Percentiles rank a stretch among this genome's conserved stretches.
Conservation (phyloP, 352 stramenopile genomes). For the Globisporangium barbulae region DNA sequence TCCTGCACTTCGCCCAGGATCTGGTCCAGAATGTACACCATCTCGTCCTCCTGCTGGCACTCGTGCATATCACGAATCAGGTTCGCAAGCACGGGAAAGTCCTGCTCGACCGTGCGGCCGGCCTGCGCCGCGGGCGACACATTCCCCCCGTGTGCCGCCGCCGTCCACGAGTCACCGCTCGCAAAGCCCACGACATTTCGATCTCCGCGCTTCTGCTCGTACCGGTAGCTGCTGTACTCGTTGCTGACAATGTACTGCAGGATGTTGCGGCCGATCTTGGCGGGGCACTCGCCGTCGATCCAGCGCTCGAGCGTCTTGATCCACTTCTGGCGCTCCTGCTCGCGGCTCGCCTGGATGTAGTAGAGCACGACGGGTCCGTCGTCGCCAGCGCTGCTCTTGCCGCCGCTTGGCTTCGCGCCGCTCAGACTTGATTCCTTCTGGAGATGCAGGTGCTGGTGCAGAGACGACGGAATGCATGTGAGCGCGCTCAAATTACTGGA, state of each 20-base stretch:
- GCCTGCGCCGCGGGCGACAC: constrained; percentile 50
- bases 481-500: constrained; percentile 23
- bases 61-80: constrained; percentile 77
- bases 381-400: constrained; percentile 18
- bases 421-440: constrained; percentile 58
- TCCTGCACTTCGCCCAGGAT: constrained; percentile 75
- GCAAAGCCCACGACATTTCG: constrained; percentile 13
- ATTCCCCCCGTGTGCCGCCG: neutral
- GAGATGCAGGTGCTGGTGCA: constrained; percentile 18
- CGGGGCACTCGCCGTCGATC: constrained; percentile 57
- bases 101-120: constrained; percentile 58
- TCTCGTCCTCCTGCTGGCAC: constrained; percentile 66
- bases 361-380: constrained; percentile 55
- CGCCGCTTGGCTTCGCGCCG: constrained; percentile 13
- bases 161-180: constrained; percentile 9
- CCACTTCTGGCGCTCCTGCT: constrained; percentile 70
- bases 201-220: constrained; percentile 54
- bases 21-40: constrained; percentile 85
- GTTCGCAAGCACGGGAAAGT: constrained; percentile 69
- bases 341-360: constrained; percentile 62
- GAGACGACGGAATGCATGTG: constrained; percentile 32
- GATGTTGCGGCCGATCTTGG: constrained; percentile 54
- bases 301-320: constrained; percentile 65
- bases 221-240: constrained; percentile 60
- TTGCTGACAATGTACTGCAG: constrained; percentile 77